phyloP scores from a whole-genome alignment of 345 rosid species.

The Euphorbia pulcherrima region DNA sequence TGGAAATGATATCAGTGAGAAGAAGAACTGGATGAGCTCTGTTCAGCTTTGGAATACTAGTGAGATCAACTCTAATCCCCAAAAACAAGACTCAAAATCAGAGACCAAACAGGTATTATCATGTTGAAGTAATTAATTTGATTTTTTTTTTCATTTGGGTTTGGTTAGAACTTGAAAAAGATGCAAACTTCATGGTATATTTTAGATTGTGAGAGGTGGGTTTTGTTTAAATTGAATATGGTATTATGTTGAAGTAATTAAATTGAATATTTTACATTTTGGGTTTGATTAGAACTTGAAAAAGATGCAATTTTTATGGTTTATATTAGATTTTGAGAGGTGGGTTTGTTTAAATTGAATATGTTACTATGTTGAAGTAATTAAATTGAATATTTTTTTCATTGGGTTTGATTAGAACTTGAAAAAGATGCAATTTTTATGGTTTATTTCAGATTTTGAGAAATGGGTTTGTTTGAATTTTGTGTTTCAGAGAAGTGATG shows the following conservation, averaged over 20 bases:
- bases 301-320: no score
- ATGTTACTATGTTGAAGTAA: not conserved
- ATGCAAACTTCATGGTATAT: no score
- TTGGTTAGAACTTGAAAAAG: no score
- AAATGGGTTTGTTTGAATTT: slow-evolving; percentile 2
- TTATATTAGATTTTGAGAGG: no score
- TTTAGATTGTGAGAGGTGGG: no score
- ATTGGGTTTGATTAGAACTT: not conserved
- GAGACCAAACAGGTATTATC: slow-evolving; percentile 38
- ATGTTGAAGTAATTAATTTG: not conserved
- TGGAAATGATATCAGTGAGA: slow-evolving; percentile 38
- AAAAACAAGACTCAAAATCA: slow-evolving; percentile 31
- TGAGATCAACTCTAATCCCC: slow-evolving; percentile 10
- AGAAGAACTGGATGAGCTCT: slow-evolving; percentile 62
- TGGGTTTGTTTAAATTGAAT: no score
- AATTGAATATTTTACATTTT: no score
- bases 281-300: no score
- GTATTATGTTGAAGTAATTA: not conserved
- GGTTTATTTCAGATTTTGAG: slow-evolving; percentile 2
- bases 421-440: not conserved
- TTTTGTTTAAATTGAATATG: no score
- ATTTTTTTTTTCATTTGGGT: no score
- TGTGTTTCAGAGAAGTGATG: slow-evolving; percentile 36
- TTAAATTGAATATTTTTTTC: not conserved
- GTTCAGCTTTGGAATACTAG: slow-evolving; percentile 53